Evolutionary conservation across 2,329 filamentous ascomycete species (phyloP).

Genomic region (Fusarium albidum): DNA sequence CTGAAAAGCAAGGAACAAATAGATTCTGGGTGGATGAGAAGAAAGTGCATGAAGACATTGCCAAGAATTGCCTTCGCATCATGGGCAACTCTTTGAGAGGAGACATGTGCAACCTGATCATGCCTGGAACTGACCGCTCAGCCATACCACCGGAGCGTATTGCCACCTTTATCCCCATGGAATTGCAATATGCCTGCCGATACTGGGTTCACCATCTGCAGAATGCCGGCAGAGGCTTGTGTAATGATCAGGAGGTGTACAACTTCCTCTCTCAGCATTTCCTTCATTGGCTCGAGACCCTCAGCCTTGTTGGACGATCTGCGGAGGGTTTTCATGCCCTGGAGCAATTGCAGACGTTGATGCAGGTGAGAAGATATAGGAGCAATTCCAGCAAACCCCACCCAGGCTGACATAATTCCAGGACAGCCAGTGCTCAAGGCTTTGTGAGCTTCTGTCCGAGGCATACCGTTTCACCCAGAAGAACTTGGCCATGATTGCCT

Average conservation of each 20-base stretch:
- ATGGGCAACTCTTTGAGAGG: slow-evolving; percentile 43
- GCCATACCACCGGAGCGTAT: neutral
- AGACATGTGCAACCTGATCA: slow-evolving; percentile 46
- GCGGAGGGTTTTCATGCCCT: neutral
- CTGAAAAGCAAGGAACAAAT: slow-evolving; percentile 18
- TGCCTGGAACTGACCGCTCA: neutral
- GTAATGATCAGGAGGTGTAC: slow-evolving; percentile 37
- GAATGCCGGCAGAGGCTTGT: slow-evolving; percentile 29
- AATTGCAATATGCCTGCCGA: slow-evolving; percentile 14
- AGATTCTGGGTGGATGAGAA: slow-evolving; percentile 49
- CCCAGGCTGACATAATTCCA: too few species aligned
- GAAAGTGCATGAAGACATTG: slow-evolving; percentile 35
- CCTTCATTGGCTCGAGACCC: slow-evolving; percentile 52
- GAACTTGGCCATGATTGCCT: slow-evolving; percentile 14
- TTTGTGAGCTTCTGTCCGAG: slow-evolving; percentile 26
- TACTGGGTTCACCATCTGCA: slow-evolving; percentile 47
- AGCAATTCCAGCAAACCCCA: too few species aligned
- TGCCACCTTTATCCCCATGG: neutral
- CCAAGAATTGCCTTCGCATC: slow-evolving; percentile 46
- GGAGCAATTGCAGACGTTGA: neutral
- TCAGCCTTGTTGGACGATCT: slow-evolving; percentile 43
- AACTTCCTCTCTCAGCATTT: slow-evolving; percentile 48
- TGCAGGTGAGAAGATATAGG: too few species aligned
- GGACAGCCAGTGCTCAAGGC: too few species aligned
- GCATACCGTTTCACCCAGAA: slow-evolving; percentile 22